Base-by-base conservation (phyloP, 768 basidiomycete genomes). In the Suillus subaureus region DNA sequence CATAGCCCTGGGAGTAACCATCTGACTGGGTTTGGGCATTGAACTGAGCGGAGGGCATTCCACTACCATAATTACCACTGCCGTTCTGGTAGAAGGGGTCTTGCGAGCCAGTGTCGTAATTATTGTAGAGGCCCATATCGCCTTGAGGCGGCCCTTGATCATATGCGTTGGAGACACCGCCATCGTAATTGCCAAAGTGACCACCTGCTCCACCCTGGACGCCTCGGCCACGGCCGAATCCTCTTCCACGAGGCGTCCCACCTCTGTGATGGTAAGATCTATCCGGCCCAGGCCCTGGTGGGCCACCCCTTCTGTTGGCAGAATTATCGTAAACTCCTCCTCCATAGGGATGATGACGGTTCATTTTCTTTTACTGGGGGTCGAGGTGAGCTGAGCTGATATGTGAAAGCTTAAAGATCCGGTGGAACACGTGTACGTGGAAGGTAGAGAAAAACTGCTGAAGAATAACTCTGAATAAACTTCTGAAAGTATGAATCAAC, bases 341-440 rank as follows among this genome's bases (percentile, higher is more conserved):
- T 67, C 68, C 84, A 71, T 95, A 95, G 31, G 93, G 93, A 85
- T 94, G 92, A 80, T 94, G 93, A 74, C 93, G 91, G 79, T 93
- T 92, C 93, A 95, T 94, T 76, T 74, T 74, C 74, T 58, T 58
- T 58, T 58, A 58, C 57, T 58, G 57, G 2, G 54, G 40, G 47
- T 52, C 11, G 26, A 35, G 37, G 21, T 39, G 23, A 63, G 15
- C 37, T 37, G 40, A 56, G 54, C 52, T 57, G 61, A 55, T 62
- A 43, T 63, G 49, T 58, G 57, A 58, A 58, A 16, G 57, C 57
- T 58, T 58, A 58, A 58, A 58, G 57, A 58, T 58, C 57, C 57
- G 39, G 57, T 58, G 26, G 57, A 58, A 58, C 39, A 58, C 57
- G 57, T 58, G 57, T 58, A 58, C 39, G 23, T 40, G 26, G 26